Conservation (phyloP, 78 protist species). For the Pelomyxa schiedti region DNA sequence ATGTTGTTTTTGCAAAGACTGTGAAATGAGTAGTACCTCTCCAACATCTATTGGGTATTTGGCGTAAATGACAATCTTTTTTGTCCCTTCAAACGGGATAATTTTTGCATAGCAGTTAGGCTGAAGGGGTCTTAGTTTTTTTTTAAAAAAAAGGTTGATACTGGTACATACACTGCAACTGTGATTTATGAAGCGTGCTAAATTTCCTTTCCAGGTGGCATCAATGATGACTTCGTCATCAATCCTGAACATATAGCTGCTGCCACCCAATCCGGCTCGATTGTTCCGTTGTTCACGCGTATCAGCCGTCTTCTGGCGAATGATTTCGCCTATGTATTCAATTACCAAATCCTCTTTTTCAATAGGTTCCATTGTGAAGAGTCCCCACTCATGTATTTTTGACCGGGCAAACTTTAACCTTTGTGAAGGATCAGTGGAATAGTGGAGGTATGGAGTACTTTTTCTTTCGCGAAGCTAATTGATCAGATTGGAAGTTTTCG, state of each 20-base stretch:
- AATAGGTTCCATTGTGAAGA: slow-evolving; percentile 64
- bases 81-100: slow-evolving; percentile 45
- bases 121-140: background rate
- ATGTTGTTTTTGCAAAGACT: background rate
- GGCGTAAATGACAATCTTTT: slow-evolving; percentile 74
- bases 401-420: slow-evolving; percentile 52
- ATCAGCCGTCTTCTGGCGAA: slow-evolving; percentile 75
- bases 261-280: slow-evolving; percentile 57
- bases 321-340: slow-evolving; percentile 93
- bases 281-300: slow-evolving; percentile 71
- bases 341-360: slow-evolving; percentile 78
- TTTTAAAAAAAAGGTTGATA: background rate
- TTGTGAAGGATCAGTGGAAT: no score
- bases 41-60: slow-evolving; percentile 63
- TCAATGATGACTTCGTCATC: slow-evolving; percentile 82
- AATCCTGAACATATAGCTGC: slow-evolving; percentile 84
- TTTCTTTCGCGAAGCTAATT: no score
- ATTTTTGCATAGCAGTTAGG: slow-evolving; percentile 90
- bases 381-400: slow-evolving; percentile 80
- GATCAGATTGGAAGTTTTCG: no score
- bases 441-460: no score
- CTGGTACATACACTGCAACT: slow-evolving; percentile 64
- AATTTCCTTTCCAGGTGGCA: slow-evolving; percentile 85
- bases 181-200: slow-evolving; percentile 96
- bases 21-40: slow-evolving; percentile 33